Percentiles rank a stretch among this genome's conserved stretches.
phyloP scores from a whole-genome alignment of 306 rosid species.

The Quercus variabilis region DNA sequence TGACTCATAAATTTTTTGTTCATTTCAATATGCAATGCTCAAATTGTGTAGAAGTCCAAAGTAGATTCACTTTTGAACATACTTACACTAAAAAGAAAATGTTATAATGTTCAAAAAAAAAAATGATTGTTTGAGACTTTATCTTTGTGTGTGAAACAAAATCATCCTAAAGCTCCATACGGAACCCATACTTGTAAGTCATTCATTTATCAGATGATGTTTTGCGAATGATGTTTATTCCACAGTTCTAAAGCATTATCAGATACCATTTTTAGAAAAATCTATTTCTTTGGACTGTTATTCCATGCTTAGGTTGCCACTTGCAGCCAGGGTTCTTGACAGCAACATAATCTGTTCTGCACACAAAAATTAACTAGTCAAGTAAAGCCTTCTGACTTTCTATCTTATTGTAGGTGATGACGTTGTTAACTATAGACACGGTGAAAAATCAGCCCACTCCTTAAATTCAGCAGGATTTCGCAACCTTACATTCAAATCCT shows the following conservation, averaged over 20 bases:
- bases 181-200: too few species aligned
- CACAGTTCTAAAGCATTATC: background rate
- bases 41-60: too few species aligned
- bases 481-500: slow-evolving; percentile 59
- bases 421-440: slow-evolving; percentile 63
- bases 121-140: too few species aligned
- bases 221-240: too few species aligned
- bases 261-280: background rate
- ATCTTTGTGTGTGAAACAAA: too few species aligned
- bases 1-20: too few species aligned
- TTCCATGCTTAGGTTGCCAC: background rate
- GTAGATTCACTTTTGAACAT: too few species aligned
- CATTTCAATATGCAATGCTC: too few species aligned
- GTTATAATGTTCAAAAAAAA: too few species aligned
- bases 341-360: background rate
- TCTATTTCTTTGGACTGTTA: background rate
- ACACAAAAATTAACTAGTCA: background rate
- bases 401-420: slow-evolving; percentile 53
- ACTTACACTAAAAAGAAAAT: too few species aligned
- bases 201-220: too few species aligned
- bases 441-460: slow-evolving; percentile 74
- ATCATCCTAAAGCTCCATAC: too few species aligned
- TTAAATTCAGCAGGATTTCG: slow-evolving; percentile 82
- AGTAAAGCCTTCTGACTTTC: slow-evolving; percentile 12
- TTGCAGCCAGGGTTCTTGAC: background rate